Evolutionary conservation across 345 rosid species (phyloP).

Genomic region (Linum lewisii): DNA sequence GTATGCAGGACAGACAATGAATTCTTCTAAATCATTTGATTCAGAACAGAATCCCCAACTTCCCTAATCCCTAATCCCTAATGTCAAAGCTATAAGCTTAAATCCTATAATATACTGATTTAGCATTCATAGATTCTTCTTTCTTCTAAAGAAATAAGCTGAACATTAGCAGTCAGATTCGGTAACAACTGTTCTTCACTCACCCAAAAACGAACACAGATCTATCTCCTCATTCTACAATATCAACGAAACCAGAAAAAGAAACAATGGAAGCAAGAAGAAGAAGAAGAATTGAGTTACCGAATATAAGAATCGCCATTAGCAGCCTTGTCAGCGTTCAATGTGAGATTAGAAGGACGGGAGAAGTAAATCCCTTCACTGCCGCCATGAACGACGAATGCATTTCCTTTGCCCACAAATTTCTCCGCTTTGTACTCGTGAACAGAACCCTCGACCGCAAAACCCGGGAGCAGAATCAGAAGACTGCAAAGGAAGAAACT

Average conservation of each 20-base stretch:
- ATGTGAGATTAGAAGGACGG: slow-evolving; percentile 18
- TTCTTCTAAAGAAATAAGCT: no score
- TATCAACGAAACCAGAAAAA: not conserved
- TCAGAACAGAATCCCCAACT: no score
- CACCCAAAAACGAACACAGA: not conserved
- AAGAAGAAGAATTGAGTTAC: slow-evolving; percentile 29
- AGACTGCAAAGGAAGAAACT: slow-evolving; percentile 18
- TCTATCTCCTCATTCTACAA: slow-evolving; percentile 8
- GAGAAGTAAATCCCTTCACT: slow-evolving; percentile 92
- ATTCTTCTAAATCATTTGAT: no score
- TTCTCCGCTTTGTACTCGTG: slow-evolving; percentile 70
- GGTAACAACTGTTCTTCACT: not conserved
- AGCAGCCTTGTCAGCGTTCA: slow-evolving; percentile 23
- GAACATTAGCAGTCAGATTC: not conserved
- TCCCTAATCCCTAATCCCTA: no score
- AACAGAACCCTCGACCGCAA: slow-evolving; percentile 48
- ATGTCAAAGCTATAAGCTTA: no score
- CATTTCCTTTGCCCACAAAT: slow-evolving; percentile 80
- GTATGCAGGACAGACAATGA: no score
- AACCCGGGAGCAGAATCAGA: slow-evolving; percentile 14
- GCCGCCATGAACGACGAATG: slow-evolving; percentile 88
- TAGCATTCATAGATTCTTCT: no score
- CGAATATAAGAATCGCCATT: slow-evolving; percentile 52
- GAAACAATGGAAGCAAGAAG: not conserved
- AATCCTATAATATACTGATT: no score